Evolutionary conservation across 2,329 filamentous ascomycete genomes (phyloP), one percentile per base, ranked within the genome.

Genomic region (Talaromyces sp.): DNA sequence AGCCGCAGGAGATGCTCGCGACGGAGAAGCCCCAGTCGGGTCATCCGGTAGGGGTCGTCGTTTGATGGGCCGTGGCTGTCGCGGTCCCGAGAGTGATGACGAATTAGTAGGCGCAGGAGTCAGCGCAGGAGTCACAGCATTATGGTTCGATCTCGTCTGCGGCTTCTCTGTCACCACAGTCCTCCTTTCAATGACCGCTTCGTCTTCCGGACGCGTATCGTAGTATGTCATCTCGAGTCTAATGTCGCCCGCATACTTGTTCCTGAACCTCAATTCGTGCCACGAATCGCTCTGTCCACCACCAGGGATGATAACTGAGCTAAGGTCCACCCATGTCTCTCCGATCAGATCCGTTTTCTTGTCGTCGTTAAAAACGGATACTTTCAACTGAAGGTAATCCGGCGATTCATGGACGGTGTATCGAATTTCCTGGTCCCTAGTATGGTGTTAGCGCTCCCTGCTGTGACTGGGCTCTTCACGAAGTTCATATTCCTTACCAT

Each of bases 271-370:
- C 64, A 99, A 79, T 60, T 80, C 86, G 71, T 97, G 92, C 94
- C 94, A 99, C 57, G 90, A 80, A 73, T 99, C 94, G 69, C 84
- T 91, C 75, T 97, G 91, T n/a, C 94, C 92, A 51, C 94, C 94
- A 50, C 94, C 92, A 1, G 86, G 80, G 19, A 92, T 81, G 62
- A 99, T 83, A 66, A 99, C 89, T 65, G 85, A 82, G 64, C 86
- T 85, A 60, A 99, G 80, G 68, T 89, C 88, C 59, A 97, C 84
- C 87, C 90, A 97, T 6, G 89, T 86, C 75, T 99, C 94, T 63
- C 94, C 94, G 66, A 99, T 97, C 63, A 99, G 75, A 65, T 99
- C 94, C 0, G 93, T 97, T 78, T 89, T 95, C 78, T 97, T 97
- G 76, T 99, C 94, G 68, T 99, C 94, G 70, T 96, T 97, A 78